Conservation (phyloP, 2,329 filamentous ascomycete genomes). For the Aspergillus sp. region DNA sequence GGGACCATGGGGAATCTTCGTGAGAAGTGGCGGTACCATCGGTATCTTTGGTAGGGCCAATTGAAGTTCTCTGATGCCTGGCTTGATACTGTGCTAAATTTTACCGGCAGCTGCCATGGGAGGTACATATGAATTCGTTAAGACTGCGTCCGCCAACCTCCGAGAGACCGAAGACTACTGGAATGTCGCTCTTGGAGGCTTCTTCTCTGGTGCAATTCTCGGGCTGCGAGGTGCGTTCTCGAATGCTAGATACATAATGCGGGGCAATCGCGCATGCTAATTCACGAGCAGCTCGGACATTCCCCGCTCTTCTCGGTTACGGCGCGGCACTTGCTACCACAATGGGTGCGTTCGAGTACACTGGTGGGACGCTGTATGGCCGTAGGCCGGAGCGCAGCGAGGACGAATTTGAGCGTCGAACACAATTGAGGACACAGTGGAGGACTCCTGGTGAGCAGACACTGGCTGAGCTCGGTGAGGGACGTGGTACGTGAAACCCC, state of each 20-base stretch:
- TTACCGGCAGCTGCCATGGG: constrained; percentile 67
- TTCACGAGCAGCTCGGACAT: constrained; percentile 58
- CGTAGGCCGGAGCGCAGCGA: constrained; percentile 60
- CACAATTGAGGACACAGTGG: constrained; percentile 73
- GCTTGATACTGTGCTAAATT: constrained; percentile 16
- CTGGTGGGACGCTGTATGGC: constrained; percentile 65
- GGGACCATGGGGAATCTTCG: constrained; percentile 79
- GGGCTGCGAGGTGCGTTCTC: constrained; percentile 69
- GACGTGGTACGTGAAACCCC: constrained; percentile 67
- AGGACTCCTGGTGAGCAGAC: constrained; percentile 79
- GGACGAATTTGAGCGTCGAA: constrained; percentile 77
- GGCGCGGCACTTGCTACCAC: constrained; percentile 63
- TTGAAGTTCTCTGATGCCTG: background rate
- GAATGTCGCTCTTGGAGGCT: constrained; percentile 76
- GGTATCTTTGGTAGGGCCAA: constrained; percentile 63
- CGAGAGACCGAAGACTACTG: constrained; percentile 80
- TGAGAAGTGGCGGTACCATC: constrained; percentile 75
- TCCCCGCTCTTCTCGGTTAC: constrained; percentile 73
- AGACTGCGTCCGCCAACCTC: constrained; percentile 78
- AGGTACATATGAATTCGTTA: constrained; percentile 77
- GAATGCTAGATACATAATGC: background rate
- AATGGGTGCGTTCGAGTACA: constrained; percentile 70
- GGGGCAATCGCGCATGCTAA: constrained; percentile 21
- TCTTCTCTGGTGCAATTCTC: constrained; percentile 72
- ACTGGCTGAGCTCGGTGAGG: constrained; percentile 80